Evolutionary conservation across 2,329 filamentous ascomycete genomes (phyloP), one percentile per base, ranked within the genome.

Genomic region (Teratosphaeria pseudoeucalypti): DNA sequence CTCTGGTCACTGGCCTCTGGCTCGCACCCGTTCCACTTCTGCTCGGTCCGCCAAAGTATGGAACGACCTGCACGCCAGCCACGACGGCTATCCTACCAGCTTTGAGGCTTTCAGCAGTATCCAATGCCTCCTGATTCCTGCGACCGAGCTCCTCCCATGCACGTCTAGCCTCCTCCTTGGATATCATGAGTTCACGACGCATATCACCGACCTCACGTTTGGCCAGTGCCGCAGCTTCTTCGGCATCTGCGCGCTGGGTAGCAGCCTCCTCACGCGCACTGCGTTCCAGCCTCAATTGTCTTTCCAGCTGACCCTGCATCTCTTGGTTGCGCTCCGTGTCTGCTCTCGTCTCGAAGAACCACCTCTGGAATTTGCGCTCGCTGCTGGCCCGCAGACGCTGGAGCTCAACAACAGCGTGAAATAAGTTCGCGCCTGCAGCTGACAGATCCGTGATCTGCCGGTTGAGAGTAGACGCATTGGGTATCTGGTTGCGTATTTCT

Each of bases 71-170:
- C 12, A 97, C 90, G 52, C 92, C 92, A 55, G 92, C 91, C 9
- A 99, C 89, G 55, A 95, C 80, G 1, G 91, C 96, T 14, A 92
- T 89, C 61, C 91, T 85, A 6, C 94, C 94, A 63, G 89, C 88
- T 68, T 94, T 86, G 27, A 99, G 78, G n/a, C 90, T 91, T 32
- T 85, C 81, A 1, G 89, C 94, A 54, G 90, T 84, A 64, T 96
- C 92, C 6, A 92, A 85, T 74, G 96, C 92, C 74, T 95, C 90
- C 70, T 96, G 90, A 74, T 97, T 94, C 57, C 91, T 85, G 57
- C 92, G 84, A 27, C 94, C 94, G 1, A 99, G 83, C 74, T 97
- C 94, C 76, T 99, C 94, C 94, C 94, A 99, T 1, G 94, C 94
- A 60, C 94, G 85, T 39, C 92, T 85, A 9, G 94, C 92, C 74